These are phyloP conservation scores for Agrostemma githago DNA, from an alignment of 148 eudicot species.

Conservation along the genomic window DNA sequence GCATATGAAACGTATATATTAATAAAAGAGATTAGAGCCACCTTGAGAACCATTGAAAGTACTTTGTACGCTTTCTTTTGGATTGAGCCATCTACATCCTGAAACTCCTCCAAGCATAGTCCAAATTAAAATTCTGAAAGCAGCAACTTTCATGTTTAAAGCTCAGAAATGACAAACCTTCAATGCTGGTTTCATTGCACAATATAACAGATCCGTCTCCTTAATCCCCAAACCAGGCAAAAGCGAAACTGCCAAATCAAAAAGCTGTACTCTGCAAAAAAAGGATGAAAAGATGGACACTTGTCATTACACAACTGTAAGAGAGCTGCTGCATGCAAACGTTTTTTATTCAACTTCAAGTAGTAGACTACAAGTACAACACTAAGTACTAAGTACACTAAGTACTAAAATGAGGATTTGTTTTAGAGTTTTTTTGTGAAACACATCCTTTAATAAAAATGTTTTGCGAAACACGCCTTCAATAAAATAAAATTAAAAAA, in stretches of 20 bases:
- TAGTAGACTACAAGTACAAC: neutral
- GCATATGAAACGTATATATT: neutral
- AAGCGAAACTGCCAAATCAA: constrained; percentile 81
- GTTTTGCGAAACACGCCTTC: too few species aligned
- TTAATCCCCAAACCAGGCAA: constrained; percentile 67
- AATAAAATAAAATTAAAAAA: too few species aligned
- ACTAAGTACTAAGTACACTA: neutral
- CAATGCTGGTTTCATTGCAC: constrained; percentile 50
- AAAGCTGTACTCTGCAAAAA: constrained; percentile 55
- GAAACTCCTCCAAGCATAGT: constrained; percentile 16
- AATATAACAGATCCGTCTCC: constrained; percentile 57
- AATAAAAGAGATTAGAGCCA: constrained; percentile 18
- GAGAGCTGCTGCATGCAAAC: neutral
- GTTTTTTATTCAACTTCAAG: neutral
- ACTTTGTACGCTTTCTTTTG: constrained; percentile 98
- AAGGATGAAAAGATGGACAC: constrained; percentile 16
- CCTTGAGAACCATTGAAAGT: constrained; percentile 71
- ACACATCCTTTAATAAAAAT: too few species aligned
- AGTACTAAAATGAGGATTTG: too few species aligned
- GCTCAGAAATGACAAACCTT: constrained; percentile 41
- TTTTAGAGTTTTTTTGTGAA: too few species aligned
- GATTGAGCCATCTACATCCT: constrained; percentile 79
- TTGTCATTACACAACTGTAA: neutral
- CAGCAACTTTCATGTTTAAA: neutral
- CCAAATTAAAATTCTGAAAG: constrained; percentile 2